Base-by-base conservation (phyloP, 768 basidiomycete genomes). In the Tylopilus sp. region DNA sequence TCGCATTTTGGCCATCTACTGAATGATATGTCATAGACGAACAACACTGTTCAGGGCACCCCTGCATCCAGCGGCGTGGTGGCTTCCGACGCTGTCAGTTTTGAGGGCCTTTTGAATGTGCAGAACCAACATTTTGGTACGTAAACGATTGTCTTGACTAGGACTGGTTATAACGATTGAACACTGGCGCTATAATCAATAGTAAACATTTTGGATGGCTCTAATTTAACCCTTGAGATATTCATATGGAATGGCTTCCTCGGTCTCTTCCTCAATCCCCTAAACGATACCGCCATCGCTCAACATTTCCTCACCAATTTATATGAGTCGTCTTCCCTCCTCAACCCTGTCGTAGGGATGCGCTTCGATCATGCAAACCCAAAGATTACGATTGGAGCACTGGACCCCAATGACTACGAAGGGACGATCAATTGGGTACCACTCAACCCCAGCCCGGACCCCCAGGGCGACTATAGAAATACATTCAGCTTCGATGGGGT, bases 271-370 rank as follows among this genome's bases (percentile, higher is more conserved):
- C 51, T 65, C 38, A 15, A 57, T 43, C 65, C 65, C 0, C 52
- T 62, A 5, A 65, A 61, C 26, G 18, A 52, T 18, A 58, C 58
- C 0, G 10, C 47, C 12, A 20, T 50, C 7, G 33, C 48, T 12
- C 40, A 22, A 20, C 58, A 66, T 42, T 4, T 60, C 21, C n/a
- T 66, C 13, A 63, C 57, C 1, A 58, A 41, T 8, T 18, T 66
- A 13, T 18, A 67, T 8, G 20, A 58, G 6, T 65, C 60, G 1
- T 55, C 56, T 10, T 57, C 60, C 28, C 56, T 67, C 13, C 67
- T 67, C 40, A 67, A 69, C 28, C 66, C 66, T 20, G 67, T 67
- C 11, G 22, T 67, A 9, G 67, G 66, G 15, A 58, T 67, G 60
- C 56, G 64, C 9, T 67, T 67, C 23, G 62, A 67, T 44, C 57